phyloP scores from a whole-genome alignment of 495 filamentous ascomycete species.

The Penicillium diatomitis region DNA sequence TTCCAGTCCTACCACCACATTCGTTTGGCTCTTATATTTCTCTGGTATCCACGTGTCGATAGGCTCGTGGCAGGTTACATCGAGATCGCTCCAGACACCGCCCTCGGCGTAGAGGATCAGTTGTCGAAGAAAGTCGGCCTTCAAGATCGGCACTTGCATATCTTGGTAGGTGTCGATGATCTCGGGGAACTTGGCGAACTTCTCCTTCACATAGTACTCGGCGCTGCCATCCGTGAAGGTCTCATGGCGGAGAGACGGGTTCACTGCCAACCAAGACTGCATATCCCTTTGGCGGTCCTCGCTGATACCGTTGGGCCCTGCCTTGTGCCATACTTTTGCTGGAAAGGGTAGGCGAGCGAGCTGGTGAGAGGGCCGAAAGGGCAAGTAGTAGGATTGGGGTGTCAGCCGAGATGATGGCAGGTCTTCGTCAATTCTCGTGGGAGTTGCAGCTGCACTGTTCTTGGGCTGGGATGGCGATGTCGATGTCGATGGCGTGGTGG shows the following conservation, averaged over 20 bases:
- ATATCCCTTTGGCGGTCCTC: slow-evolving; percentile 6
- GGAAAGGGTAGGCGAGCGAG: slow-evolving; percentile 3
- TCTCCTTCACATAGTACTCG: slow-evolving; percentile 21
- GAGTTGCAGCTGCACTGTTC: background rate
- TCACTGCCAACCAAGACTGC: slow-evolving; percentile 18
- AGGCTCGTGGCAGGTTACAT: slow-evolving; percentile 25
- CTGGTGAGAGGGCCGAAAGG: background rate
- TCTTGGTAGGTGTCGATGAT: slow-evolving; percentile 17
- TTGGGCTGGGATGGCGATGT: background rate
- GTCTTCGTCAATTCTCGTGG: background rate
- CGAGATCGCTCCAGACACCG: slow-evolving; percentile 39
- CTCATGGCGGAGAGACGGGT: slow-evolving; percentile 26
- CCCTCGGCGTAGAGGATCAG: slow-evolving; percentile 31
- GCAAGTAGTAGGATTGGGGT: background rate
- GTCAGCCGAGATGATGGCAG: background rate
- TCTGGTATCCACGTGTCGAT: slow-evolving; percentile 31
- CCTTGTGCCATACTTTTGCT: slow-evolving; percentile 26
- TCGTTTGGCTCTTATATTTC: slow-evolving; percentile 12
- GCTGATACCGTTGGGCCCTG: slow-evolving; percentile 12
- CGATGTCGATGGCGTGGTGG: background rate
- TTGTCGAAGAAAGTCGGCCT: slow-evolving; percentile 36
- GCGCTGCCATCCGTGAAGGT: slow-evolving; percentile 25
- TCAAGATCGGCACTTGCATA: slow-evolving; percentile 24
- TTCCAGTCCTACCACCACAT: slow-evolving; percentile 34
- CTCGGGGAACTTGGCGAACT: slow-evolving; percentile 16